phyloP scores from a whole-genome alignment of 495 filamentous ascomycete species.

The Talaromyces thailandensis region DNA sequence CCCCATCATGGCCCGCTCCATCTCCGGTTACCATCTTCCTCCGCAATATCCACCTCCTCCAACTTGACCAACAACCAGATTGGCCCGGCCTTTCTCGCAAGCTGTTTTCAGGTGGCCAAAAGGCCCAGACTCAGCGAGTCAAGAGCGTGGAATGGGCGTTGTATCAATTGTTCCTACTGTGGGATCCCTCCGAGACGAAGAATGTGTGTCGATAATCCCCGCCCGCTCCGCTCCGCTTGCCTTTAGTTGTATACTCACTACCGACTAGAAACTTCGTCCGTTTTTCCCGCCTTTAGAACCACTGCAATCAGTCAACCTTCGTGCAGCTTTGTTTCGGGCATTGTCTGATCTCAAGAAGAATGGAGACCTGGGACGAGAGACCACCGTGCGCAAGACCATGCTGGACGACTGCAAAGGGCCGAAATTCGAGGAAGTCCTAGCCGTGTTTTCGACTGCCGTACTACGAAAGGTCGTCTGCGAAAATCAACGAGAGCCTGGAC shows the following conservation, averaged over 20 bases:
- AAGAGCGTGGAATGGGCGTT: conserved; percentile 77
- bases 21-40: conserved; percentile 60
- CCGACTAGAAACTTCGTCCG: conserved; percentile 65
- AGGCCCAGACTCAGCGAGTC: conserved; percentile 70
- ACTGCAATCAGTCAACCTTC: conserved; percentile 80
- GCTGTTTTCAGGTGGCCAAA: conserved; percentile 57
- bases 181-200: conserved; percentile 64
- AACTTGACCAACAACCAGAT: conserved; percentile 63
- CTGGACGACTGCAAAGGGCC: conserved; percentile 86
- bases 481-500: conserved; percentile 36
- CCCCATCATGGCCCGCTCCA: conserved; percentile 25
- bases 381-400: conserved; percentile 77
- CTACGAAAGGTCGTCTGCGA: conserved; percentile 57
- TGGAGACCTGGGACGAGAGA: conserved; percentile 69
- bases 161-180: conserved; percentile 71
- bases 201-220: conserved; percentile 41
- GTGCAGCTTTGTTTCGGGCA: conserved; percentile 69
- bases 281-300: conserved; percentile 85
- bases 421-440: conserved; percentile 68
- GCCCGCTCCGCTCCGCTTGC: background rate
- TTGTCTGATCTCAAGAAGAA: conserved; percentile 79
- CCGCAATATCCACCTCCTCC: conserved; percentile 69
- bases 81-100: conserved; percentile 64
- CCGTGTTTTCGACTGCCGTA: conserved; percentile 70
- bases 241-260: background rate